Percentiles rank a stretch among this genome's conserved stretches.
Conservation (phyloP, 441 rosid genomes). For the Populus trichocarpa region DNA sequence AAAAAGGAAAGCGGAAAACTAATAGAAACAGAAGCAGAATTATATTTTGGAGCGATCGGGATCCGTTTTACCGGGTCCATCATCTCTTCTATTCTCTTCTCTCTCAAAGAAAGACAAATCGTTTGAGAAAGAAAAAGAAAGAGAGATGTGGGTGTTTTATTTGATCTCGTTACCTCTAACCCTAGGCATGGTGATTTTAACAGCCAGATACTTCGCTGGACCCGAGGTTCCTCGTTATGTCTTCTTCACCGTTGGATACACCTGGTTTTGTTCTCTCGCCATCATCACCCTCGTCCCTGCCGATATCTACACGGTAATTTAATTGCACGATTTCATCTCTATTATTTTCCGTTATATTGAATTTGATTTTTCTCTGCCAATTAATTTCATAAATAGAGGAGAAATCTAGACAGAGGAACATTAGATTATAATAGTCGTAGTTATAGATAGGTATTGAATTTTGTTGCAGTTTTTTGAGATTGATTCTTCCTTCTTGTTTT, state of each 20-base stretch:
- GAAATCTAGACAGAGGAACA: not conserved
- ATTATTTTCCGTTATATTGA: not conserved
- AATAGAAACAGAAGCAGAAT: not conserved
- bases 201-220: conserved; percentile 84
- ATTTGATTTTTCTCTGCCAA: not conserved
- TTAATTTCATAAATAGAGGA: not conserved
- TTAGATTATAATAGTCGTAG: not conserved
- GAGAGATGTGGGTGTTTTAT: conserved; percentile 94
- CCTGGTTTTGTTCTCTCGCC: conserved; percentile 98
- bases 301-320: conserved; percentile 83
- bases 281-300: conserved; percentile 98
- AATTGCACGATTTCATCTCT: not conserved
- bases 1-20: not conserved
- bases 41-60: conserved; percentile 8
- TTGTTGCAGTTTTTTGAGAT: not conserved
- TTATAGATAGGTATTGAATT: not conserved
- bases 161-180: conserved; percentile 95
- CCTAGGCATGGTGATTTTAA: conserved; percentile 81
- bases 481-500: not conserved
- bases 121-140: not conserved
- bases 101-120: not conserved
- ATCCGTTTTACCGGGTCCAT: conserved; percentile 16
- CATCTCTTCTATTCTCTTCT: not conserved
- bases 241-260: conserved; percentile 83
- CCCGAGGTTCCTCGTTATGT: conserved; percentile 95